These are phyloP conservation scores for Lactifluus pinguis DNA, from an alignment of 768 basidiomycete species.

Conservation along the genomic window DNA sequence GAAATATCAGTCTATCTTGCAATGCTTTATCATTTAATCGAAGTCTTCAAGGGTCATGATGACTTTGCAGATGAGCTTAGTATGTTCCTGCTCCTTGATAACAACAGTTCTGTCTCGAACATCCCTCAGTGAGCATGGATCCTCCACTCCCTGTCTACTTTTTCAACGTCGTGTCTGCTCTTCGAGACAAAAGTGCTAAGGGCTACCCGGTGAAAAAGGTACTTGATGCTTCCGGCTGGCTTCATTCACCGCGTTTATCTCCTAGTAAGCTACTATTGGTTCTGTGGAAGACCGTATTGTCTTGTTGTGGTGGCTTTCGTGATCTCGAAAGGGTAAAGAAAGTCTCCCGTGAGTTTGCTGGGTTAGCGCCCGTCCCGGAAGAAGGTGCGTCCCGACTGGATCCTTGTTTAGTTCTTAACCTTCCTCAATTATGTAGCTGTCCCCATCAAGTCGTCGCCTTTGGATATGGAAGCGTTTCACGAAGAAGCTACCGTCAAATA, in stretches of 20 bases:
- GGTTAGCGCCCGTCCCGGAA: slow-evolving; percentile 49
- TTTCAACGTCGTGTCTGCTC: slow-evolving; percentile 79
- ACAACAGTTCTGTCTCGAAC: slow-evolving; percentile 1
- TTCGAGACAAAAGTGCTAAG: slow-evolving; percentile 89
- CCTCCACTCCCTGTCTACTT: slow-evolving; percentile 91
- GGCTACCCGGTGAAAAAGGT: slow-evolving; percentile 98
- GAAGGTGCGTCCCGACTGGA: slow-evolving; percentile 30
- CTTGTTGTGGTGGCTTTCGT: slow-evolving; percentile 87
- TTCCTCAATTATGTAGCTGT: slow-evolving; percentile 32
- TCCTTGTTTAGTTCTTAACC: background rate
- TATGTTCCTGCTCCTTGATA: slow-evolving; percentile 34
- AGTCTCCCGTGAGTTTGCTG: slow-evolving; percentile 76
- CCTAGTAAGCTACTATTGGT: slow-evolving; percentile 70
- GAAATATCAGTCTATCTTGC: slow-evolving; percentile 91
- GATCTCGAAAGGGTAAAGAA: slow-evolving; percentile 79
- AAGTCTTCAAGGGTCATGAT: slow-evolving; percentile 87
- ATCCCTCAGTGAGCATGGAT: slow-evolving; percentile 75
- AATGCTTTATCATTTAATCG: slow-evolving; percentile 91
- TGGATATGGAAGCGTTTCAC: slow-evolving; percentile 84
- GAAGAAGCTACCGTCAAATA: slow-evolving; percentile 92
- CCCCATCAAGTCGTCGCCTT: slow-evolving; percentile 80
- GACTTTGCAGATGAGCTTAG: slow-evolving; percentile 96
- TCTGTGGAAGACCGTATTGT: slow-evolving; percentile 88
- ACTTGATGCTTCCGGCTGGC: slow-evolving; percentile 4
- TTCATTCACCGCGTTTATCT: slow-evolving; percentile 10